Conservation (phyloP, 306 rosid genomes). For the Cajanus cajan region DNA sequence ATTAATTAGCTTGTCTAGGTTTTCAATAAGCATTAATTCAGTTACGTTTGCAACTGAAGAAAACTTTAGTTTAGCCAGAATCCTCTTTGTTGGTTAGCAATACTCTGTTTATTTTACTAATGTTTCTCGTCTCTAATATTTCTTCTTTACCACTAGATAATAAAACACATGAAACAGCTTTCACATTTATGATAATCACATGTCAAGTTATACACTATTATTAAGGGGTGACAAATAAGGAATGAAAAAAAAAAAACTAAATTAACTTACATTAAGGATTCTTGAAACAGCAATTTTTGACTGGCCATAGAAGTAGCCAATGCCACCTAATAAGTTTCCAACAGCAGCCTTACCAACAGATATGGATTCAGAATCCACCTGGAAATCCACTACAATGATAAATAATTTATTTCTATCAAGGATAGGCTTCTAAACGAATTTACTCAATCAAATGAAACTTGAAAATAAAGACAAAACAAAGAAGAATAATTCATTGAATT, state of each 20-base stretch:
- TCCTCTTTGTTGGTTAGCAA: background rate
- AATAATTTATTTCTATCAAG: slow-evolving; percentile 33
- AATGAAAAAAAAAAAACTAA: slow-evolving; percentile 13
- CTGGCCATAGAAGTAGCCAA: slow-evolving; percentile 94
- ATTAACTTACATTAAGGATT: slow-evolving; percentile 56
- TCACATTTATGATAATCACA: slow-evolving; percentile 10
- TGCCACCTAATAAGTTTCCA: slow-evolving; percentile 89
- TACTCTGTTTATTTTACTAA: background rate
- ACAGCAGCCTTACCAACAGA: slow-evolving; percentile 85
- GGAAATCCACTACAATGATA: slow-evolving; percentile 39
- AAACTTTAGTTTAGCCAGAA: slow-evolving; percentile 6
- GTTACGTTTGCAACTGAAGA: slow-evolving; percentile 5
- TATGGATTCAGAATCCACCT: slow-evolving; percentile 79
- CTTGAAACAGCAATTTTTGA: slow-evolving; percentile 66
- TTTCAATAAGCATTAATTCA: background rate
- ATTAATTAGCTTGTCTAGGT: slow-evolving; percentile 6
- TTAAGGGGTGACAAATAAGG: slow-evolving; percentile 6
- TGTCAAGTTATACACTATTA: background rate
- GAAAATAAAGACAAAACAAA: slow-evolving; percentile 1
- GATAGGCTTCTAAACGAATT: slow-evolving; percentile 16
- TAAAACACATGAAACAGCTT: slow-evolving; percentile 9
- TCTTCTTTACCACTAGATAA: slow-evolving; percentile 4
- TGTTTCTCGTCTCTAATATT: background rate
- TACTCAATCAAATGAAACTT: slow-evolving; percentile 14
- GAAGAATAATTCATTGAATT: background rate